These are phyloP conservation scores for Didymella arachidicola DNA, from an alignment of 2,329 filamentous ascomycete genomes.

Conservation along the genomic window DNA sequence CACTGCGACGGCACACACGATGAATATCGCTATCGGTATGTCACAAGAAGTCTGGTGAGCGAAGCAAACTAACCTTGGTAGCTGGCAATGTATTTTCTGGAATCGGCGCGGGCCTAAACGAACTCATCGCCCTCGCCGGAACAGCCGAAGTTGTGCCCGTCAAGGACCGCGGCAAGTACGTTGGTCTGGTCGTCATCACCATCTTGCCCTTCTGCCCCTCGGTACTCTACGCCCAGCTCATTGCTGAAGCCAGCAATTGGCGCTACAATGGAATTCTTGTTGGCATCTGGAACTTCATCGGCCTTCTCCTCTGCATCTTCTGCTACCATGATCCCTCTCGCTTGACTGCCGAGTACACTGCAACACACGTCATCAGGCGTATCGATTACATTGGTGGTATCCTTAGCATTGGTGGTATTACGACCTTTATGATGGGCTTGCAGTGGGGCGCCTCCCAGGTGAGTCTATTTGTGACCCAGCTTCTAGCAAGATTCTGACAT, in stretches of 20 bases:
- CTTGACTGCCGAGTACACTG: conserved; percentile 52
- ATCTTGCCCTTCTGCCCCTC: conserved; percentile 70
- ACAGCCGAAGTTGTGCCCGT: conserved; percentile 73
- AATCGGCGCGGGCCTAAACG: conserved; percentile 71
- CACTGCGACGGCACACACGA: conserved; percentile 38
- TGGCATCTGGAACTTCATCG: conserved; percentile 61
- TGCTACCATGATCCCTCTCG: conserved; percentile 52
- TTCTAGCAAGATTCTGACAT: conserved; percentile 49
- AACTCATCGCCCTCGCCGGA: conserved; percentile 72
- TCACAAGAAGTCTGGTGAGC: background rate
- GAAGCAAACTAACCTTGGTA: conserved; percentile 4
- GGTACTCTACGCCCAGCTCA: conserved; percentile 68
- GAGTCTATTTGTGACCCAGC: background rate
- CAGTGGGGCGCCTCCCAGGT: conserved; percentile 50
- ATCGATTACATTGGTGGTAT: conserved; percentile 46
- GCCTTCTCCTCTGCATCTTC: conserved; percentile 59
- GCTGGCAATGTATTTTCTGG: conserved; percentile 62
- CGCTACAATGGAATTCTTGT: conserved; percentile 64
- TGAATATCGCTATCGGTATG: conserved; percentile 44
- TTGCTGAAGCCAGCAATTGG: conserved; percentile 60
- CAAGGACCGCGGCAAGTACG: conserved; percentile 69
- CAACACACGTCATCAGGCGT: conserved; percentile 36
- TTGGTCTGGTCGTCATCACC: conserved; percentile 66
- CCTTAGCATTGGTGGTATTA: conserved; percentile 41
- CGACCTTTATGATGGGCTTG: conserved; percentile 49